Conservation (phyloP, 768 basidiomycete genomes). For the Pholiota microspora region DNA sequence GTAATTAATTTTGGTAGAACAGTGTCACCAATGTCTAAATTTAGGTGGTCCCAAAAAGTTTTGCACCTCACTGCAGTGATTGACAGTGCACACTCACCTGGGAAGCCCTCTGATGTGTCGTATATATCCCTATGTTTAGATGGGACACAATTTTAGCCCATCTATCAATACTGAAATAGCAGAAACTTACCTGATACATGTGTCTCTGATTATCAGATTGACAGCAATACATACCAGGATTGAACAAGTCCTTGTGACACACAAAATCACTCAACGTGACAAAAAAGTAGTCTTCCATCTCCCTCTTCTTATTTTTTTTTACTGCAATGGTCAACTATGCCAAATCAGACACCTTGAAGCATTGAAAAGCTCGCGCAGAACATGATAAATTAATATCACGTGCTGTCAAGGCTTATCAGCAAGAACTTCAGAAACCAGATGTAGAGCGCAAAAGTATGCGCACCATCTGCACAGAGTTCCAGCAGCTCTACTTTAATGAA, state of each 20-base stretch:
- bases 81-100: not conserved
- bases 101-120: not conserved
- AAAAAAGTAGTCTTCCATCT: not conserved
- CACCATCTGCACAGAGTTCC: slow-evolving; percentile 4
- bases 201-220: not conserved
- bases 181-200: not conserved
- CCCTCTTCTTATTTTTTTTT: not conserved
- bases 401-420: slow-evolving; percentile 4
- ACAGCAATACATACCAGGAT: not conserved
- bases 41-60: not conserved
- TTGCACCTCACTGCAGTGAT: not conserved
- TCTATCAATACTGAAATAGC: not conserved
- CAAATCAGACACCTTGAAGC: not conserved
- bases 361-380: not conserved
- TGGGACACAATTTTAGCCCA: not conserved
- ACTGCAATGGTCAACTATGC: not conserved
- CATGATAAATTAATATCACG: not conserved
- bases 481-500: slow-evolving; percentile 7
- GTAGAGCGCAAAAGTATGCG: not conserved
- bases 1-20: no score
- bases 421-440: slow-evolving; percentile 1
- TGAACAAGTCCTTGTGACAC: not conserved
- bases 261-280: not conserved
- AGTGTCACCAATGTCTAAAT: no score
- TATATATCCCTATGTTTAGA: not conserved